Evolutionary conservation across 176 grass and related monocot genomes (phyloP), one percentile per base, ranked within the genome.

Genomic region (Zizania latifolia): DNA sequence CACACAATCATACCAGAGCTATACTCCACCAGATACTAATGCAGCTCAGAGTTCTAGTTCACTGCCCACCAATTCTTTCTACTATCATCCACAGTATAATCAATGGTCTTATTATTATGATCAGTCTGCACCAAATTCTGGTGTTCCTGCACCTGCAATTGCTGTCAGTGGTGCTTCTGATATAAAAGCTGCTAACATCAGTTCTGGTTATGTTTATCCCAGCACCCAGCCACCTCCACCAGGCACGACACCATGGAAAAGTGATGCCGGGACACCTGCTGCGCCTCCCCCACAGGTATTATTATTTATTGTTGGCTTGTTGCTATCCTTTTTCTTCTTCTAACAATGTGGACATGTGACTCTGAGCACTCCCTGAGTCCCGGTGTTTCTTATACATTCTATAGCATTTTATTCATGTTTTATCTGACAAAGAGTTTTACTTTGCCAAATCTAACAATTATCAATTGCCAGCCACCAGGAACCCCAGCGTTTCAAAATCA

Each of bases 191-290:
- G 39, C 78, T 55, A 70, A 31, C 17, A 14, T 37, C 0, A 51
- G 62, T 81, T 74, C 75, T 65, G 82, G 78, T 40, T 92, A 86
- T 82, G 51, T 69, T 36, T 82, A 91, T 73, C 70, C 69, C 4
- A 89, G 70, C 70, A 83, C 60, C 26, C 93, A 97, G 61, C 93
- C 93, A 73, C 90, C 90, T 45, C 93, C 90, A 80, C 88, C 93
- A 74, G 93, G 90, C 60, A 91, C 87, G 70, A 86, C 88, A 24
- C 88, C 86, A 41, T 89, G 93, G 93, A 89, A 72, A 65, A 77
- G 39, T 67, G 90, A 93, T 69, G 32, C 69, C 32, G 67, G 50
- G 56, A 78, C 63, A n/a, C 32, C 82, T 55, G 37, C 53, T 67
- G 64, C 80, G 24, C 62, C 85, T 74, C 60, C 83, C 62, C 37